These are phyloP conservation scores for Dactylonectria macrodidyma DNA, from an alignment of 2,329 filamentous ascomycete species.

Conservation along the genomic window DNA sequence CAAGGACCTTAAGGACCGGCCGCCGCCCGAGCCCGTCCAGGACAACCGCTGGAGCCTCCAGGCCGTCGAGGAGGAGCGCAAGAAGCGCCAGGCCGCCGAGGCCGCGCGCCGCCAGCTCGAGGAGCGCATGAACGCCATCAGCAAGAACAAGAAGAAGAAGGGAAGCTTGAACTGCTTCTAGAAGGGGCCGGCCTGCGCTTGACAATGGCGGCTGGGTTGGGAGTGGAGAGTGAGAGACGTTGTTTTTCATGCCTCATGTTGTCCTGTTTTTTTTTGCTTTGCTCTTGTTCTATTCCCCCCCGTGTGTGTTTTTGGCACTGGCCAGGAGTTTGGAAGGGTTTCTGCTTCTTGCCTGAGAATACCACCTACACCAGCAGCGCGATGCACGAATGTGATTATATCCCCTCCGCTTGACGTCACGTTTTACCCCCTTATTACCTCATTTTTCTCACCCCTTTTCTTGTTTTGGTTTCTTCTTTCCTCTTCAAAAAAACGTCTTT, in stretches of 20 bases:
- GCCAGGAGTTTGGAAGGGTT: constrained; percentile 51
- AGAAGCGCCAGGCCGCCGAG: constrained; percentile 92
- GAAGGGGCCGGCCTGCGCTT: constrained; percentile 42
- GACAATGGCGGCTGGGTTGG: background rate
- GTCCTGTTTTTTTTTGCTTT: constrained; percentile 42
- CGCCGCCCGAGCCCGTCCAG: constrained; percentile 61
- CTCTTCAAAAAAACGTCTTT: background rate
- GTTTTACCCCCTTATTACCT: constrained; percentile 35
- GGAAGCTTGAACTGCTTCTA: constrained; percentile 98
- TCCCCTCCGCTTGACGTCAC: constrained; percentile 29
- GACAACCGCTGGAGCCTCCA: constrained; percentile 81
- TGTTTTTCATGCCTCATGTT: constrained; percentile 44
- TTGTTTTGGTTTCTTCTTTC: constrained; percentile 30
- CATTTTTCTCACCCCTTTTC: constrained; percentile 39
- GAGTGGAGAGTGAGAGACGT: constrained; percentile 34
- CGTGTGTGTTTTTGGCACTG: constrained; percentile 46
- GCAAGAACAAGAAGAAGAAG: constrained; percentile 94
- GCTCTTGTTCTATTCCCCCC: constrained; percentile 45
- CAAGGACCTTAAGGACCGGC: constrained; percentile 72
- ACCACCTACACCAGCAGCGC: constrained; percentile 48
- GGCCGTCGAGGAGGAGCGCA: constrained; percentile 95
- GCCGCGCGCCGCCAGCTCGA: constrained; percentile 90
- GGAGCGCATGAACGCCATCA: constrained; percentile 93
- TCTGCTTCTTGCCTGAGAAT: constrained; percentile 38
- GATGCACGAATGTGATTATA: constrained; percentile 43